Base-by-base conservation (phyloP, 352 stramenopile species). In the Thalassiosira livingstoniorum region DNA sequence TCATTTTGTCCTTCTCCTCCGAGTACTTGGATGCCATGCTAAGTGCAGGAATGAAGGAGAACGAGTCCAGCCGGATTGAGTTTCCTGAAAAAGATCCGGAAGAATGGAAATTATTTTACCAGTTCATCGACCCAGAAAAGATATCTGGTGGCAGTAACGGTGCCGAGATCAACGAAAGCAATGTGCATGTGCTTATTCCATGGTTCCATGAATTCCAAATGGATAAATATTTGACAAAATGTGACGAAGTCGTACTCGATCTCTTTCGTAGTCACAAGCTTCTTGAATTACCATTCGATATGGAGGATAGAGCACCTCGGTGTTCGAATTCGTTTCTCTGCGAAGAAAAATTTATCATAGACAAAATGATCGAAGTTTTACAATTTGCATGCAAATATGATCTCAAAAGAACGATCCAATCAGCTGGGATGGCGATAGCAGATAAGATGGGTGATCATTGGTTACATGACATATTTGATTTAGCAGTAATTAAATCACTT, bases 81-180 rank as follows among this genome's bases (percentile, higher is more conserved):
- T 70, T 82, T 45, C 65, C 65, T 34, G 29, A 75, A 4, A 75
- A 82, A 18, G 32, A 63, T 57, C 74, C 74, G 1, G 53, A 69
- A 21, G 63, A 62, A 15, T 82, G 63, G 63, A 29, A 70, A 37
- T 32, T 76, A 35, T 76, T 82, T 31, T 69, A 65, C 4, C 2
- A 66, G 37, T 75, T 60, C 25, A 75, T 75, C 42, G 32, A 63
- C 32, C 51, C 66, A 1, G 2, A 15, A 31, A 29, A 31, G 32
- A 10, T 37, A 2, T 57, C 39, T 62, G 25, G 60, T 42, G 35
- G 18, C 25, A 51, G 10, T n/a, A 67, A 67, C 5, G 23, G 4
- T n/a, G 0, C 43, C 35, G 21, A 53, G 35, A 65, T 75, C 15
- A 68, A 60, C 42, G n/a, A 51, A 32, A 21, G 51, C 2, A 76